These are phyloP conservation scores for Paramecium caudatum DNA, from an alignment of 73 alveolate species.

Conservation along the genomic window DNA sequence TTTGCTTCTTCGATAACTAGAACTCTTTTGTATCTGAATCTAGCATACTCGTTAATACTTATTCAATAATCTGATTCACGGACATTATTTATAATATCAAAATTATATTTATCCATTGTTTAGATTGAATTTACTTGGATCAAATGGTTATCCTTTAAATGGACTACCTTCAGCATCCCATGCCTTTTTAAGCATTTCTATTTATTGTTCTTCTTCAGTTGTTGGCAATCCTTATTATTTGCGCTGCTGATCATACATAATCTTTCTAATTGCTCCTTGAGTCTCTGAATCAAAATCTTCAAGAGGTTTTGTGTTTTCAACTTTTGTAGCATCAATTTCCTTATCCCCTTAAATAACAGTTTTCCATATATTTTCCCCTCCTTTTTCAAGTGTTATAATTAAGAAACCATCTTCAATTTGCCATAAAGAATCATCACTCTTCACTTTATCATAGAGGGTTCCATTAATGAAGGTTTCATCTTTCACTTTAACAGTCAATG, in stretches of 20 bases:
- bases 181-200: slow-evolving; percentile 92
- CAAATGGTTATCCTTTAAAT: slow-evolving; percentile 76
- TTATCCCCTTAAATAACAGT: slow-evolving; percentile 94
- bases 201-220: slow-evolving; percentile 97
- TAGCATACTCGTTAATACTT: not conserved
- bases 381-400: slow-evolving; percentile 91
- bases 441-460: slow-evolving; percentile 94
- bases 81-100: slow-evolving; percentile 11
- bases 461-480: slow-evolving; percentile 92
- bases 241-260: slow-evolving; percentile 96
- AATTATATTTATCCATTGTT: slow-evolving; percentile 71
- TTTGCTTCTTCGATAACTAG: not conserved
- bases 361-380: slow-evolving; percentile 97
- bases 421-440: slow-evolving; percentile 96
- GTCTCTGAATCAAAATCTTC: slow-evolving; percentile 98
- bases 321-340: slow-evolving; percentile 99
- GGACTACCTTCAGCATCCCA: slow-evolving; percentile 87
- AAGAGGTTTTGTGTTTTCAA: slow-evolving; percentile 96
- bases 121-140: slow-evolving; percentile 74
- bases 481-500: slow-evolving; percentile 84
- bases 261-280: slow-evolving; percentile 95
- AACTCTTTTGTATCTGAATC: slow-evolving; percentile 21
- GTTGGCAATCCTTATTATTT: slow-evolving; percentile 96
- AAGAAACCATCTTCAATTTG: slow-evolving; percentile 92
- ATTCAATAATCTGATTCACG: slow-evolving; percentile 20